These are phyloP conservation scores for Aspergillus sp. DNA, from an alignment of 2,329 filamentous ascomycete species.

Conservation along the genomic window DNA sequence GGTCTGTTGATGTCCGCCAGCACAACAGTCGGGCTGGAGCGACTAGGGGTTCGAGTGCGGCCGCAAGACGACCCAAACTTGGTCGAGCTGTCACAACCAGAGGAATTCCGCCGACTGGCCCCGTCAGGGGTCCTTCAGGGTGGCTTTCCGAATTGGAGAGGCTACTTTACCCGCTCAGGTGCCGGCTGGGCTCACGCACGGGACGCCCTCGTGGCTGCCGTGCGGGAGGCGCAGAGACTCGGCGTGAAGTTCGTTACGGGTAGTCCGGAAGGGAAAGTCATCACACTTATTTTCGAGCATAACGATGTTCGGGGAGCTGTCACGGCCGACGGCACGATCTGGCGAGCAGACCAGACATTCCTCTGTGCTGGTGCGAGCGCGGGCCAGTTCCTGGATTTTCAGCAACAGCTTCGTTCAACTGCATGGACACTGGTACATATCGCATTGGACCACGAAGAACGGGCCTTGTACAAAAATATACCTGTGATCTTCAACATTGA, in stretches of 20 bases:
- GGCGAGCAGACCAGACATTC: conserved; percentile 33
- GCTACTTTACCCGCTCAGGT: conserved; percentile 34
- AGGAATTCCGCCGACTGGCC: conserved; percentile 43
- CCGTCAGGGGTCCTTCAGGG: conserved; percentile 42
- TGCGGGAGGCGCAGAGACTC: conserved; percentile 36
- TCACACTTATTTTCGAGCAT: conserved; percentile 27
- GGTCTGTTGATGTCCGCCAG: conserved; percentile 39
- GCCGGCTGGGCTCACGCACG: conserved; percentile 48
- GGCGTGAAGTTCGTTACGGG: conserved; percentile 43
- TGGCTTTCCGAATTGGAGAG: conserved; percentile 38
- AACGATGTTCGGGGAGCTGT: conserved; percentile 33
- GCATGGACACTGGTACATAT: conserved; percentile 44
- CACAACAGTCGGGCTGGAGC: conserved; percentile 27
- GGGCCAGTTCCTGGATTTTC: conserved; percentile 37
- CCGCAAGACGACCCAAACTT: conserved; percentile 21
- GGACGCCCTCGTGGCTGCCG: conserved; percentile 38
- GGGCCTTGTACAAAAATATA: conserved; percentile 32
- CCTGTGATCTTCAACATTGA: conserved; percentile 43
- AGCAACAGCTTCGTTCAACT: conserved; percentile 37
- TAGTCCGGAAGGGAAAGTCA: conserved; percentile 29
- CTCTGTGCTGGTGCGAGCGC: conserved; percentile 39
- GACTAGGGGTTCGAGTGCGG: conserved; percentile 27
- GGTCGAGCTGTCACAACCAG: conserved; percentile 31
- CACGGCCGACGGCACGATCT: conserved; percentile 30
- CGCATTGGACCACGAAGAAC: conserved; percentile 35